These are phyloP conservation scores for Syzygium syzygioides DNA, from an alignment of 441 rosid genomes.

Conservation along the genomic window DNA sequence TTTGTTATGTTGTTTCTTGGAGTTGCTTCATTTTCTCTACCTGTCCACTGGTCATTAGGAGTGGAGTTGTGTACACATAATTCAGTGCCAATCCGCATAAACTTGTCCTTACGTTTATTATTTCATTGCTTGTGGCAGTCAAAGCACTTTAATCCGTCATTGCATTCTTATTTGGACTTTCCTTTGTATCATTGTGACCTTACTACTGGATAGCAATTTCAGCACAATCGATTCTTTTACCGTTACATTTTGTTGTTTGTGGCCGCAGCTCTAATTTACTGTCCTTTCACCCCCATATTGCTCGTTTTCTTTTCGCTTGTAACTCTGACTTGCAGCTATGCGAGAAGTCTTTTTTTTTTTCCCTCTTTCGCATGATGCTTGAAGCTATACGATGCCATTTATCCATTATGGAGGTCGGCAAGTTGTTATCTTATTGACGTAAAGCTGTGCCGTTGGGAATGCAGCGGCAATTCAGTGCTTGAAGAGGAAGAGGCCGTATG, in stretches of 20 bases:
- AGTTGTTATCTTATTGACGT: not conserved
- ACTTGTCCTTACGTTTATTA: not conserved
- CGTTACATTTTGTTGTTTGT: not conserved
- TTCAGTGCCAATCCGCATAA: not conserved
- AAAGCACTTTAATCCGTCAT: not conserved
- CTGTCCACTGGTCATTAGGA: not conserved
- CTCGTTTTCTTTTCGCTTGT: not conserved
- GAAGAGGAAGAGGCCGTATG: conserved; percentile 81
- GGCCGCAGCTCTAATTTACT: not conserved
- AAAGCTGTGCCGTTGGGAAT: conserved; percentile 5
- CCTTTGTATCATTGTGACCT: not conserved
- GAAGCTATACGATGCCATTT: not conserved
- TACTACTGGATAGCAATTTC: not conserved
- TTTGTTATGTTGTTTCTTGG: not conserved
- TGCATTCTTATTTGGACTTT: not conserved
- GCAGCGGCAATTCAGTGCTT: conserved; percentile 90
- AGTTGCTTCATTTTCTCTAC: not conserved
- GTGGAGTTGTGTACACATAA: not conserved
- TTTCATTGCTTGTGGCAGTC: not conserved
- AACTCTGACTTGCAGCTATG: not conserved
- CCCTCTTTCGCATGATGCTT: not conserved
- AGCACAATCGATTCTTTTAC: not conserved
- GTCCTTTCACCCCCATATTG: not conserved
- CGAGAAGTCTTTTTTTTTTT: not conserved
- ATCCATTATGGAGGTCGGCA: not conserved